Evolutionary conservation across 768 basidiomycete species (phyloP).

Genomic region (Psilocybe subaeruginosa): DNA sequence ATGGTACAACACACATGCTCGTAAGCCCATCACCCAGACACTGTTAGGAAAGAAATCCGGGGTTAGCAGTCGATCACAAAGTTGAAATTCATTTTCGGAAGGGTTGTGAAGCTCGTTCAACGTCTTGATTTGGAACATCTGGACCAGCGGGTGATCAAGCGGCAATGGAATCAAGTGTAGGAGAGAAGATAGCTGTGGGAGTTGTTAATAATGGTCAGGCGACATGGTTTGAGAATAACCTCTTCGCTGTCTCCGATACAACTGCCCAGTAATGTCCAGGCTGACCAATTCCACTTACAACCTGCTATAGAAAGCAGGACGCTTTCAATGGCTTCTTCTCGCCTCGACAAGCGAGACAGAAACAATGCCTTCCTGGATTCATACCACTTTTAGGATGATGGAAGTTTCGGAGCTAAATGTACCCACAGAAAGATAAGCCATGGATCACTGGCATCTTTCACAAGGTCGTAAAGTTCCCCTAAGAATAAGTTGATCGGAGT

Average conservation of each 20-base stretch:
- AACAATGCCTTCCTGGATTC: constrained; percentile 76
- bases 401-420: neutral
- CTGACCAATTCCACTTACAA: constrained; percentile 94
- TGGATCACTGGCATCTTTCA: constrained; percentile 68
- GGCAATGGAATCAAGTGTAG: constrained; percentile 51
- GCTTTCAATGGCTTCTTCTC: constrained; percentile 86
- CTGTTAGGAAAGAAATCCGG: constrained; percentile 79
- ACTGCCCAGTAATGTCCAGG: constrained; percentile 83
- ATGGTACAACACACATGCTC: constrained; percentile 88
- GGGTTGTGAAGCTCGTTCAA: constrained; percentile 90
- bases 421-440: constrained; percentile 85
- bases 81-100: constrained; percentile 79
- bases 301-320: constrained; percentile 73
- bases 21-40: constrained; percentile 83
- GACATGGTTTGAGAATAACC: constrained; percentile 44
- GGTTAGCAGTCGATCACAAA: constrained; percentile 78
- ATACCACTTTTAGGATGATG: constrained; percentile 11
- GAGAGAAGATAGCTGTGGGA: constrained; percentile 47
- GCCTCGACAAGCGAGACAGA: constrained; percentile 74
- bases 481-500: constrained; percentile 65
- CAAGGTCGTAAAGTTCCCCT: constrained; percentile 58
- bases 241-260: constrained; percentile 86
- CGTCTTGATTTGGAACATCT: constrained; percentile 83
- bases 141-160: constrained; percentile 51
- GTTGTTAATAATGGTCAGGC: constrained; percentile 17